These are phyloP conservation scores for Geranium incanum DNA, from an alignment of 441 rosid species.

Conservation along the genomic window DNA sequence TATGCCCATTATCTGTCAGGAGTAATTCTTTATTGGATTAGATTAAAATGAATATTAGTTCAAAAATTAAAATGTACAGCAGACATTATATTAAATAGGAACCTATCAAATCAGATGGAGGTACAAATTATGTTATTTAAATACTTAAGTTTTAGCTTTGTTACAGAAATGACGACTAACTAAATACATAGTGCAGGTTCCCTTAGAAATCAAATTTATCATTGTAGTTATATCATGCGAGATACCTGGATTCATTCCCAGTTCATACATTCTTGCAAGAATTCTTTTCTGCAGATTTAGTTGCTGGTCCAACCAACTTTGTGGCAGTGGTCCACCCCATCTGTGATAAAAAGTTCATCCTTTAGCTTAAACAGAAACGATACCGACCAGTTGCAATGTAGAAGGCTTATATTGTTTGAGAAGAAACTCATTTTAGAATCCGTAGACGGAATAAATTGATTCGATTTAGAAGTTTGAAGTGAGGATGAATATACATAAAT, in stretches of 20 bases:
- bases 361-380: slow-evolving; percentile 5
- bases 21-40: background rate
- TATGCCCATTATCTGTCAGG: background rate
- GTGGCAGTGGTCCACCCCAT: slow-evolving; percentile 73
- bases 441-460: background rate
- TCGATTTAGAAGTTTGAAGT: background rate
- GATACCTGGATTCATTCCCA: slow-evolving; percentile 75
- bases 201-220: background rate
- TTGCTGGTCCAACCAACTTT: slow-evolving; percentile 63
- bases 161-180: too few species aligned
- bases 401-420: slow-evolving; percentile 10
- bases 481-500: background rate
- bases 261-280: slow-evolving; percentile 55
- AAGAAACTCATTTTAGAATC: background rate
- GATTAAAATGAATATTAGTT: background rate
- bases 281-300: slow-evolving; percentile 53
- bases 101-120: background rate
- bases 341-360: slow-evolving; percentile 25
- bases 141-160: too few species aligned
- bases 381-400: background rate
- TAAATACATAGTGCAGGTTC: background rate
- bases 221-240: background rate
- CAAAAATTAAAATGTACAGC: background rate
- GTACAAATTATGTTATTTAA: background rate
- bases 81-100: background rate